These are phyloP conservation scores for Nadsonia starkeyi-henricii DNA, from an alignment of 1,139 yeast species.

Conservation along the genomic window DNA sequence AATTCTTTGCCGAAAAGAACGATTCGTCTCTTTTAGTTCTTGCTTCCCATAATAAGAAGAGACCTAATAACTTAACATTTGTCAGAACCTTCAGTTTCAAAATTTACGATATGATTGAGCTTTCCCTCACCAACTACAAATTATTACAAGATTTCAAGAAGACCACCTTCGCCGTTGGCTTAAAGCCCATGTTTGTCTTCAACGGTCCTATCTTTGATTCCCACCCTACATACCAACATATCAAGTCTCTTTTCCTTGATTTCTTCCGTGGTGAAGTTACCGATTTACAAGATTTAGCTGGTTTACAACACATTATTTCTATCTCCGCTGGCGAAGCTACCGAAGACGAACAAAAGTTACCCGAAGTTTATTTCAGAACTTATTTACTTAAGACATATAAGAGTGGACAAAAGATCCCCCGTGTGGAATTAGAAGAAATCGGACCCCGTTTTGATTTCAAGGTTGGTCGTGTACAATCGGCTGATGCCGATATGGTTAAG, in stretches of 20 bases:
- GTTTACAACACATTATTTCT: constrained; percentile 80
- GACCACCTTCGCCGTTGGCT: constrained; percentile 69
- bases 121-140: constrained; percentile 57
- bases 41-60: constrained; percentile 71
- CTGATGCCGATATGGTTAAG: constrained; percentile 79
- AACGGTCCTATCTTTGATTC: constrained; percentile 86
- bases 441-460: constrained; percentile 94
- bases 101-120: constrained; percentile 87
- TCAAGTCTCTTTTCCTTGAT: constrained; percentile 81
- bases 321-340: constrained; percentile 62
- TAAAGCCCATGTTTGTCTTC: constrained; percentile 89
- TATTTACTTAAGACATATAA: constrained; percentile 69
- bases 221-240: constrained; percentile 73
- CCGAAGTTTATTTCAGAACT: constrained; percentile 78
- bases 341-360: constrained; percentile 57
- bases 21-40: constrained; percentile 80
- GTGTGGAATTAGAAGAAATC: constrained; percentile 87
- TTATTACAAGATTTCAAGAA: constrained; percentile 64
- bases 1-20: constrained; percentile 88
- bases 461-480: constrained; percentile 74
- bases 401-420: constrained; percentile 75
- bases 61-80: constrained; percentile 84
- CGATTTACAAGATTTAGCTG: constrained; percentile 83
- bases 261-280: constrained; percentile 79
- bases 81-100: constrained; percentile 81